A percentile compares a stretch with the other conserved stretches of the same genome.
These are phyloP conservation scores for Eremothecium gossypii DNA, from an alignment of 1,139 yeast species.

Conservation along the genomic window DNA sequence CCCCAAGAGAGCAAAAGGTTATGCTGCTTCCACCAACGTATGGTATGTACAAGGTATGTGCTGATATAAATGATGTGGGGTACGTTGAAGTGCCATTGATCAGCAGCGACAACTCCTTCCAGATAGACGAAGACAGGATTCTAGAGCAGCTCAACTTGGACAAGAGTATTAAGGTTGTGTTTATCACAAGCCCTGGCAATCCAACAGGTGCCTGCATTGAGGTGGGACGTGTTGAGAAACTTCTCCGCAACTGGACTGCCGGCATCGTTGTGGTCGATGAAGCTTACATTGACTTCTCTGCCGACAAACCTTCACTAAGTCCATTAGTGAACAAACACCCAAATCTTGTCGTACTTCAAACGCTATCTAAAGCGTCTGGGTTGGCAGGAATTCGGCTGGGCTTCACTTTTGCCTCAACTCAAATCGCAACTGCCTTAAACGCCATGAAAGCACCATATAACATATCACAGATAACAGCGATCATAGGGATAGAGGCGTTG, in stretches of 20 bases:
- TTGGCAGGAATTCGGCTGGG: conserved; percentile 92
- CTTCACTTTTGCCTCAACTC: conserved; percentile 54
- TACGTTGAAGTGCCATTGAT: conserved; percentile 60
- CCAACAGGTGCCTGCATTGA: conserved; percentile 73
- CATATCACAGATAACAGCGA: conserved; percentile 73
- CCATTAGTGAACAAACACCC: conserved; percentile 76
- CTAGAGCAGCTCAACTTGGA: conserved; percentile 46
- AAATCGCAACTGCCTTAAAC: conserved; percentile 60
- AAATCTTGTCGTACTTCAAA: conserved; percentile 80
- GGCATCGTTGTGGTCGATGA: conserved; percentile 87
- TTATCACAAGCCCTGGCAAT: conserved; percentile 96
- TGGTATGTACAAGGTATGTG: conserved; percentile 92
- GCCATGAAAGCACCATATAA: conserved; percentile 95
- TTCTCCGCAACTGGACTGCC: conserved; percentile 51
- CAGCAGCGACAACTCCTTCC: conserved; percentile 47
- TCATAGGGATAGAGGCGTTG: conserved; percentile 68
- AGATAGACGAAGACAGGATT: conserved; percentile 52
- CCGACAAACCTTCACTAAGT: conserved; percentile 59
- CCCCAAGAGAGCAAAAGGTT: conserved; percentile 74
- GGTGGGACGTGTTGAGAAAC: conserved; percentile 38
- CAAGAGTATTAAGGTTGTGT: conserved; percentile 56
- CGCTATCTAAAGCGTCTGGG: conserved; percentile 90
- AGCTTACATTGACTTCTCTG: conserved; percentile 85
- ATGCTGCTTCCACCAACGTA: conserved; percentile 91
- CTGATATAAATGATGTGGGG: conserved; percentile 78